These are phyloP conservation scores for Vitis cinerea DNA, from an alignment of 164 flowering plant genomes.

Conservation along the genomic window DNA sequence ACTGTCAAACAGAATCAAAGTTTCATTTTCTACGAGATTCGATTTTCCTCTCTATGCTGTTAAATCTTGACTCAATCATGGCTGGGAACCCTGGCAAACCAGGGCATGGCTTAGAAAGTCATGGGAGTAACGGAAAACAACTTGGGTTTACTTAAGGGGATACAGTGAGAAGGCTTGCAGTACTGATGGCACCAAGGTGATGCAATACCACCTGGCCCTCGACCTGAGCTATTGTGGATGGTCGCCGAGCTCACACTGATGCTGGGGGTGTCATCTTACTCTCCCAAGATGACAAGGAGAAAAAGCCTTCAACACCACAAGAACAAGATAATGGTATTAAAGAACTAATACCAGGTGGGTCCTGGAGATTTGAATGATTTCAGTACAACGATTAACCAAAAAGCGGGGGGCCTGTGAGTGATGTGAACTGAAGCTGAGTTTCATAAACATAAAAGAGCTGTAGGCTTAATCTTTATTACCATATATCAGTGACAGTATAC, in stretches of 20 bases:
- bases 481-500: background rate
- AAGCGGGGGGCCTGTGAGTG: no score
- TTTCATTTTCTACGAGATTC: no score
- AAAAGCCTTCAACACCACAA: constrained; percentile 79
- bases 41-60: no score
- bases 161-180: constrained; percentile 69
- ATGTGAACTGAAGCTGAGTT: no score
- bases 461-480: background rate
- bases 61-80: constrained; percentile 41
- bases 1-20: no score
- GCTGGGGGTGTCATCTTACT: constrained; percentile 91
- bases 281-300: constrained; percentile 77
- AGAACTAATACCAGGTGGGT: no score
- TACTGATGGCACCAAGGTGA: constrained; percentile 77
- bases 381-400: no score
- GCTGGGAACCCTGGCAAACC: constrained; percentile 73
- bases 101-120: constrained; percentile 65
- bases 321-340: constrained; percentile 16
- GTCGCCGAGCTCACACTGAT: constrained; percentile 92
- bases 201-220: constrained; percentile 90
- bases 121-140: constrained; percentile 91
- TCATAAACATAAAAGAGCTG: no score
- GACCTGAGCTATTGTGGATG: constrained; percentile 61
- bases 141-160: constrained; percentile 62
- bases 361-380: no score